Conservation (phyloP, 257 asterid genomes). For the Solanum microdontum region DNA sequence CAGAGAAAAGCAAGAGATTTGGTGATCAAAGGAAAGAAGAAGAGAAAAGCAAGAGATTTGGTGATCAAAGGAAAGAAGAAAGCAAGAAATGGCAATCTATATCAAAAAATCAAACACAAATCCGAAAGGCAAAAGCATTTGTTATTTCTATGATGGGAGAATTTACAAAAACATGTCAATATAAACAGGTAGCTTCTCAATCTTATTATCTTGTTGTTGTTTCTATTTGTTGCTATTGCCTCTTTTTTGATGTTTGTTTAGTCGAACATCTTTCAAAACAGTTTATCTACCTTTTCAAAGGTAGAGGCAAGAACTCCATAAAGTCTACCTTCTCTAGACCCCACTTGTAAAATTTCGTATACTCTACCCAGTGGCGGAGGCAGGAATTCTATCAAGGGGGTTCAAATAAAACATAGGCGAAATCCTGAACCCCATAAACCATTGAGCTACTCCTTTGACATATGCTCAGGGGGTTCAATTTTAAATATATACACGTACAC, state of each 20-base stretch:
- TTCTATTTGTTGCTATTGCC: background rate
- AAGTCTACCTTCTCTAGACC: rapidly evolving
- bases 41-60: conserved; percentile 19
- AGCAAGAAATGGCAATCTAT: conserved; percentile 25
- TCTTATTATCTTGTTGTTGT: background rate
- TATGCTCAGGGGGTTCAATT: too few relatives aligned
- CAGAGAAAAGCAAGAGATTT: conserved; percentile 21
- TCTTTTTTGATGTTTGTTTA: background rate
- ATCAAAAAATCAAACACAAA: conserved; percentile 36
- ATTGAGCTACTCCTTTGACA: too few relatives aligned
- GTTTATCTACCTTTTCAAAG: background rate
- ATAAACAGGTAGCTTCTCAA: conserved; percentile 26
- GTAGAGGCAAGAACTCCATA: background rate
- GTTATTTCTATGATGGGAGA: conserved; percentile 60
- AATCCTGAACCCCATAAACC: too few relatives aligned
- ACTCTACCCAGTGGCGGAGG: too few relatives aligned
- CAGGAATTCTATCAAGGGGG: too few relatives aligned
- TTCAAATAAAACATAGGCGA: too few relatives aligned
- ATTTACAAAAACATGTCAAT: conserved; percentile 41
- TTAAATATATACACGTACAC: too few relatives aligned
- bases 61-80: conserved; percentile 22
- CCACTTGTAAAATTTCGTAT: background rate
- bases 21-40: conserved; percentile 23
- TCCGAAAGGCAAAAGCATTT: conserved; percentile 65
- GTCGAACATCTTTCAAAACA: rapidly evolving